phyloP scores from a whole-genome alignment of 2,329 filamentous ascomycete genomes.

The Colletotrichum sp. region DNA sequence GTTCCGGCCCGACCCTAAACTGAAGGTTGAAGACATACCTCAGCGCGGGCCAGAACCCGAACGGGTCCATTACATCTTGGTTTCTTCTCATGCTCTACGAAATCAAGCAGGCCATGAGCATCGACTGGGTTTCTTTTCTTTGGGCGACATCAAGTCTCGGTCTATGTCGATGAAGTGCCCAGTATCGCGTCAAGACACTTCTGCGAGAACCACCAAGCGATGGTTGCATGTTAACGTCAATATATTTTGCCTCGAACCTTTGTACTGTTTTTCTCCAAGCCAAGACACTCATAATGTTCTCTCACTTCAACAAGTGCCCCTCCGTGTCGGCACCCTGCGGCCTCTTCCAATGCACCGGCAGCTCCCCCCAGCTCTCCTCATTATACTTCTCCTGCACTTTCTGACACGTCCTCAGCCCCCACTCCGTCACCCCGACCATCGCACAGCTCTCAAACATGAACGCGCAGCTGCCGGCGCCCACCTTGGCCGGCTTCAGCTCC shows the following conservation, averaged over 20 bases:
- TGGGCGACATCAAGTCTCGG: not conserved
- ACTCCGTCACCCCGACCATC: slow-evolving; percentile 75
- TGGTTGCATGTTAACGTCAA: not conserved
- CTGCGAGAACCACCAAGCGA: rapidly evolving
- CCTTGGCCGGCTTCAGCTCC: slow-evolving; percentile 59
- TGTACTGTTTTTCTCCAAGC: not conserved
- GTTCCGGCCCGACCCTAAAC: not conserved
- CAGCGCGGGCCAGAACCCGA: not conserved
- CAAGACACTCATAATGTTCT: not conserved
- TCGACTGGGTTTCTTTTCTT: not conserved
- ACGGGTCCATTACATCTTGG: not conserved
- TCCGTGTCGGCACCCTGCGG: slow-evolving; percentile 35
- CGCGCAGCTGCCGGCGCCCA: slow-evolving; percentile 65
- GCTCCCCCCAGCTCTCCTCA: slow-evolving; percentile 78
- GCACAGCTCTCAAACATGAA: slow-evolving; percentile 74
- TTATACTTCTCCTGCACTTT: slow-evolving; percentile 73
- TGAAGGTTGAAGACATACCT: not conserved
- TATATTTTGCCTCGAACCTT: not conserved
- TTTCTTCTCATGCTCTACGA: not conserved
- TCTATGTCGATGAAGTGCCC: no score
- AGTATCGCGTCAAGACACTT: no score
- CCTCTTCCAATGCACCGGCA: slow-evolving; percentile 66
- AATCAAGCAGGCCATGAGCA: not conserved
- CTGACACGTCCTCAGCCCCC: slow-evolving; percentile 65
- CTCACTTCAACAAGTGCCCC: slow-evolving; percentile 31